Percentiles rank a stretch among this genome's conserved stretches.
These are phyloP conservation scores for Cadophora gregata DNA, from an alignment of 2,329 filamentous ascomycete species.

Conservation along the genomic window DNA sequence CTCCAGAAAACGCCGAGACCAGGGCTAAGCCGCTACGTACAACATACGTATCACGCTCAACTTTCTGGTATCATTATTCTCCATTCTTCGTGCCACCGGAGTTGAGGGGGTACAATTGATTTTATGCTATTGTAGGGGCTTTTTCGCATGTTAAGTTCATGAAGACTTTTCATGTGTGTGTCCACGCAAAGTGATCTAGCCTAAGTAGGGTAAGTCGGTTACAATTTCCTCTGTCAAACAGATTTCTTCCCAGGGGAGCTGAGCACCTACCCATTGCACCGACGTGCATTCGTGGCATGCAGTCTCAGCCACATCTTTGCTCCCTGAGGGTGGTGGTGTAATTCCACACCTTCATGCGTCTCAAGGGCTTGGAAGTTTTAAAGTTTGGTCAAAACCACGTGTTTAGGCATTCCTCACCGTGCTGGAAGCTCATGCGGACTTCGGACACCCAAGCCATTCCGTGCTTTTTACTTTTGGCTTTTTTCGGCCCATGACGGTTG, in stretches of 20 bases:
- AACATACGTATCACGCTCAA: too few relatives aligned
- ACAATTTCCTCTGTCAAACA: neutral
- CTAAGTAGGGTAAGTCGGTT: too few relatives aligned
- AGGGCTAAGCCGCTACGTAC: too few relatives aligned
- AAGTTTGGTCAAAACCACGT: neutral
- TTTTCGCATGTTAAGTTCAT: too few relatives aligned
- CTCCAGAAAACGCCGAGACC: slow-evolving; percentile 6
- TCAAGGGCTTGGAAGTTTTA: neutral
- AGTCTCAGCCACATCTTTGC: neutral
- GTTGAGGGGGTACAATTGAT: too few relatives aligned
- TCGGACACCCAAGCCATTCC: neutral
- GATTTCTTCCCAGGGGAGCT: neutral
- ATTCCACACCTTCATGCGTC: neutral
- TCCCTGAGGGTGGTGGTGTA: neutral
- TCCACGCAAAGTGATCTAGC: too few relatives aligned
- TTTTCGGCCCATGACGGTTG: slow-evolving; percentile 2
- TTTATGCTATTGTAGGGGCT: too few relatives aligned
- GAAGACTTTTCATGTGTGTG: too few relatives aligned
- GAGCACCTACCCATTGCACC: neutral
- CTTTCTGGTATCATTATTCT: too few relatives aligned
- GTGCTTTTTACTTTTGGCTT: neutral
- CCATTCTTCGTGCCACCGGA: too few relatives aligned
- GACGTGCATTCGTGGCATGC: neutral
- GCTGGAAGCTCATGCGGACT: neutral
- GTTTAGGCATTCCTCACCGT: neutral